Base-by-base conservation (phyloP, 805 yeast genomes). In the Yamadazyma tumulicola region DNA sequence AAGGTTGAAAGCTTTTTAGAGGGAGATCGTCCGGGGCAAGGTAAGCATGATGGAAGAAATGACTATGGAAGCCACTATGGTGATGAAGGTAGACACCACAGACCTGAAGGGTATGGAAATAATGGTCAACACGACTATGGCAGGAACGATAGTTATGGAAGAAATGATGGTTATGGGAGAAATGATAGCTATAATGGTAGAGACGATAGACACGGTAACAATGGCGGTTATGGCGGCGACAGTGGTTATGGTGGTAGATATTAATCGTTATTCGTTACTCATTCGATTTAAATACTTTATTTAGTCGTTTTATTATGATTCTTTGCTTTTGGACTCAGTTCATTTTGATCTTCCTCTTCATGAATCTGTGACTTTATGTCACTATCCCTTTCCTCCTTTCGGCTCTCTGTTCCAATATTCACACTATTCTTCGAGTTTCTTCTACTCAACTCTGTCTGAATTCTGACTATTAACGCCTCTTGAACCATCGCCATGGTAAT, bases 391-490 rank as follows among this genome's bases (percentile, higher is more conserved):
- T n/a, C n/a, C n/a, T n/a, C n/a, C n/a, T n/a, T n/a, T n/a, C n/a
- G n/a, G n/a, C n/a, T n/a, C n/a, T n/a, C n/a, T n/a, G n/a, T n/a
- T n/a, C n/a, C n/a, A n/a, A n/a, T 21, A 21, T 9, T 21, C 23
- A 21, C 9, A 21, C 11, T 21, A 9, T 21, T 11, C 9, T 9
- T 21, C 23, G 13, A 24, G 6, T n/a, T 5, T 28, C 6, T 17
- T 17, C 33, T 39, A 54, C 26, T 53, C 59, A 6, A 54, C 54
- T 20, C 47, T 50, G n/a, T 54, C 57, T 4, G 57, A 51, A 11
- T 53, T 54, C 29, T 40, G 45, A 31, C 57, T 52, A 8, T 42
- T 48, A 5, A 52, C 42, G 26, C 49, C 46, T 23, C 54, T 38
- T 2, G 46, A 38, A 6, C 33, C 43, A n/a, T 35, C 35, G 15